phyloP scores from a whole-genome alignment of 805 yeast species.

The Metschnikowia continentalis region DNA sequence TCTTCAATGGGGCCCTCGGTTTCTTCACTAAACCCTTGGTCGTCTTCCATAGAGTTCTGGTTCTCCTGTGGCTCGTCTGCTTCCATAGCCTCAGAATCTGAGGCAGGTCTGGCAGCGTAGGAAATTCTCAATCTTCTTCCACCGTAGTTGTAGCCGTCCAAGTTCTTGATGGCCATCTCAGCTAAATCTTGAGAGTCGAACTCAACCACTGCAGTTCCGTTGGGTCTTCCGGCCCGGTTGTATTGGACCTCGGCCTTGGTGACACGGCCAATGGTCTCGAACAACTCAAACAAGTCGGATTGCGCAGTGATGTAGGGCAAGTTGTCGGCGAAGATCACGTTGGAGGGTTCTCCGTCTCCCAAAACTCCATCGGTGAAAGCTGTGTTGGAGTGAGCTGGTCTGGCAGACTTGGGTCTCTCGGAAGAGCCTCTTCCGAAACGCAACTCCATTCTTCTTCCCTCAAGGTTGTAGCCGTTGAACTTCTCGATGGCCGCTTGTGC shows the following conservation, averaged over 20 bases:
- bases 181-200: conserved; percentile 67
- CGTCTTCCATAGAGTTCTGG: not conserved
- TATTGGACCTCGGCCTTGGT: conserved; percentile 71
- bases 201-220: conserved; percentile 83
- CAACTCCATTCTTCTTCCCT: conserved; percentile 76
- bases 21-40: not conserved
- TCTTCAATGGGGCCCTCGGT: too few species aligned
- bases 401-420: conserved; percentile 13
- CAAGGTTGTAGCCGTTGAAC: conserved; percentile 65
- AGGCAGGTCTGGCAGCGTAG: conserved; percentile 44
- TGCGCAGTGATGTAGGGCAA: conserved; percentile 87
- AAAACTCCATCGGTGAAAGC: conserved; percentile 64
- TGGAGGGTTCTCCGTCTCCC: conserved; percentile 52
- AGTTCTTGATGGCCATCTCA: conserved; percentile 65
- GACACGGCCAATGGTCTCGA: conserved; percentile 78
- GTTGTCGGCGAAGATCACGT: conserved; percentile 62
- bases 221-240: conserved; percentile 55
- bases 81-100: conserved; percentile 1
- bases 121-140: conserved; percentile 67
- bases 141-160: conserved; percentile 81
- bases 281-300: conserved; percentile 78
- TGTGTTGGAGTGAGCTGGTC: conserved; percentile 32
- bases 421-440: conserved; percentile 53
- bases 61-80: conserved; percentile 7
- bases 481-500: conserved; percentile 67